Evolutionary conservation across 805 yeast species (phyloP), one percentile per base, ranked within the genome.

Genomic region (Schizosaccharomyces cryophilus): DNA sequence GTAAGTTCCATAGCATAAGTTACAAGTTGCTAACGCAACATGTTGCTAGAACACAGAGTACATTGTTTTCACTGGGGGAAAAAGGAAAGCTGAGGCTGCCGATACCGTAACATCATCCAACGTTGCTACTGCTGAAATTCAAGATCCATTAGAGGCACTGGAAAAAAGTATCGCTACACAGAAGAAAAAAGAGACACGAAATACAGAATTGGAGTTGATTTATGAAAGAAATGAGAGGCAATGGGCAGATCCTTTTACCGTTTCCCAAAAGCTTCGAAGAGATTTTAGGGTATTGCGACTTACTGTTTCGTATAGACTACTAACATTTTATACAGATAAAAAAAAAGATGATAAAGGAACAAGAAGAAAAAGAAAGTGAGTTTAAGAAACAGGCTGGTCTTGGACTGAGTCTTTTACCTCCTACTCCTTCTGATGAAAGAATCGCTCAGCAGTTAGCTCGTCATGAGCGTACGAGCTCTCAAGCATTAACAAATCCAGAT

Each of bases 21-120:
- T n/a, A 63, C 68, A 15, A 56, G 58, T 2, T 61, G 59, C 13
- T 71, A 71, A 7, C 71, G 63, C 24, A 35, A 60, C 54, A 1
- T 11, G 40, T 3, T 35, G 13, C 13, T 63, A 63, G 60, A 59
- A 54, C 5, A 63, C 61, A 29, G 64, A 58, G 21, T 35, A 56
- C 29, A 9, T 11, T 11, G 40, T 35, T 3, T 17, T 21, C 13
- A n/a, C 42, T 15, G 60, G 47, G 31, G 60, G 42, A 5, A 51
- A 29, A 13, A 21, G 35, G 17, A 51, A 15, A 51, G n/a, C n/a
- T 24, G 56, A 51, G 9, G 30, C 56, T 51, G 1, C 40, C 40
- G 13, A 11, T 35, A 35, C 40, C n/a, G 45, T 1, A 1, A 45
- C 51, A 35, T n/a, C 19, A 35, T 29, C 35, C 19, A 31, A 35